Base-by-base conservation (phyloP, 345 rosid genomes). In the Aquilaria malaccensis region DNA sequence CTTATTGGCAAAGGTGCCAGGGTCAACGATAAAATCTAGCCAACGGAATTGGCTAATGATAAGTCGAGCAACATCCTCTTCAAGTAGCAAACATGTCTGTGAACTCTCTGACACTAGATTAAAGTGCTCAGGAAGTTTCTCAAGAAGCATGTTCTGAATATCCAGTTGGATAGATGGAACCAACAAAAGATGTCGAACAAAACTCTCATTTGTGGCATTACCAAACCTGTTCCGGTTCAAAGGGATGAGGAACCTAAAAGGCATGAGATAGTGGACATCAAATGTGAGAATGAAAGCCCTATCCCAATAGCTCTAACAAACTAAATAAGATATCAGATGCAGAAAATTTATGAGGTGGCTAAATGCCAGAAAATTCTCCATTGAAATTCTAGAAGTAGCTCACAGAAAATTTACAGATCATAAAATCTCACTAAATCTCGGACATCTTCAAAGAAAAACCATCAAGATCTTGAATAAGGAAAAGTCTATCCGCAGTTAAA, bases 51-150 rank as follows among this genome's bases (percentile, higher is more conserved):
- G 88, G 60, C 80, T 83, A 56, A 89, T 64, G 52, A 89, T 87
- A 31, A 85, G 86, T 58, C 97, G 75, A 45, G 88, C 84, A 45
- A 83, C 80, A 65, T 89, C 97, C 6, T 89, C 85, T 58, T 82
- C 81, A 1, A 86, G 76, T 0, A 85, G 70, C 71, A 72, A 43
- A 11, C 72, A 67, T 9, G 65, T n/a, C 41, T 59, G 62, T 0
- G 71, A 70, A 62, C 60, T 55, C 64, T 75, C 81, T 1, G 70
- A 12, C 65, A 70, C 70, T 0, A 60, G 33, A 31, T 80, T 80
- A 22, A 89, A 89, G 63, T 74, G 82, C 64, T 87, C 97, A 0
- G 95, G 95, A 73, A 89, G 85, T 58, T 87, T 89, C 82, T 89
- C 91, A 0, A 89, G 86, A 29, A 89, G 79, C 72, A 80, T 65